phyloP scores from a whole-genome alignment of 2,329 filamentous ascomycete genomes.

The Zalaria sp. region DNA sequence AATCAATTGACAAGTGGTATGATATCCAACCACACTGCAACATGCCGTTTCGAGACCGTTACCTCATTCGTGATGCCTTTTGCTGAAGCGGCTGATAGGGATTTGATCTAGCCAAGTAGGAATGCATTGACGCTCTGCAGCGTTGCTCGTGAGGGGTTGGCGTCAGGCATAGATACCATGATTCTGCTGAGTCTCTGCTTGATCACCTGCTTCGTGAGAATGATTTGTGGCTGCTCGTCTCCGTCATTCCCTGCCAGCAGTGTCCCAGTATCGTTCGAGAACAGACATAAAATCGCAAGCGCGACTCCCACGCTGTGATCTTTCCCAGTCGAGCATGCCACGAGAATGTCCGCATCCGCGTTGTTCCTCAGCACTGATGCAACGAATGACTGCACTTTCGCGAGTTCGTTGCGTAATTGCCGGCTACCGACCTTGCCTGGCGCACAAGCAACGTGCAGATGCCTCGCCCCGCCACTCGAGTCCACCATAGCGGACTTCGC shows the following conservation, averaged over 20 bases:
- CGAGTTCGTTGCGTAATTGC: constrained; percentile 60
- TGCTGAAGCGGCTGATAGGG: too few species aligned
- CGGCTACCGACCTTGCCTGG: constrained; percentile 67
- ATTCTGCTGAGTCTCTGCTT: constrained; percentile 69
- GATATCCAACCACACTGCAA: too few species aligned
- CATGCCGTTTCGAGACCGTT: too few species aligned
- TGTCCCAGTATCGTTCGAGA: constrained; percentile 51
- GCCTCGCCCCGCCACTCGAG: constrained; percentile 18
- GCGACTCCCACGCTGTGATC: constrained; percentile 70
- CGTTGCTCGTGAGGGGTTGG: constrained; percentile 72
- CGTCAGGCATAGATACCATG: constrained; percentile 61
- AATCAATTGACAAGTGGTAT: too few species aligned
- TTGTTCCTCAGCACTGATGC: constrained; percentile 3
- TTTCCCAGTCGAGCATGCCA: constrained; percentile 64
- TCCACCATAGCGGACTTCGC: not conserved
- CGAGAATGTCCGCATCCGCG: constrained; percentile 22
- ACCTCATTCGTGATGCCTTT: too few species aligned
- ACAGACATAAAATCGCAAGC: constrained; percentile 61
- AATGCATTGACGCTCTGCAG: constrained; percentile 87
- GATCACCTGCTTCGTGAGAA: constrained; percentile 51
- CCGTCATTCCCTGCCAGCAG: constrained; percentile 1
- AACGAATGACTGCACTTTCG: constrained; percentile 46
- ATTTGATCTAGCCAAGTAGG: constrained; percentile 42
- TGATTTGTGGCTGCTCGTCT: not conserved
- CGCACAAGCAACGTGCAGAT: constrained; percentile 49